These are phyloP conservation scores for Candida multigemmis DNA, from an alignment of 805 yeast genomes.

Conservation along the genomic window DNA sequence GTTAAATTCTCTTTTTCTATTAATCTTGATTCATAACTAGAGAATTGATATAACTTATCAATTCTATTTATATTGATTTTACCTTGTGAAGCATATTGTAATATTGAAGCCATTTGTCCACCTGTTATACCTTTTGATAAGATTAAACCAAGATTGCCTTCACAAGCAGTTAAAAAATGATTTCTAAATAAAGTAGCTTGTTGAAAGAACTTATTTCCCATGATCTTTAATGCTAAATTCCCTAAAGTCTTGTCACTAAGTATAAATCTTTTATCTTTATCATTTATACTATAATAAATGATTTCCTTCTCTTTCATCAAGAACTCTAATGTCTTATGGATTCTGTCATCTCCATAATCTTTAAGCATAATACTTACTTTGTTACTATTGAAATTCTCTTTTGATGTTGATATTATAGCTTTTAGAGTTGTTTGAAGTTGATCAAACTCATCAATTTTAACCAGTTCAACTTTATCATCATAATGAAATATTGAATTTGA, in stretches of 20 bases:
- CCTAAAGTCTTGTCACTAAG: conserved; percentile 52
- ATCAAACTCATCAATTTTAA: conserved; percentile 12
- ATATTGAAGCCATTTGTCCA: conserved; percentile 52
- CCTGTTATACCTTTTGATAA: conserved; percentile 49
- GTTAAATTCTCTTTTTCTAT: conserved; percentile 60
- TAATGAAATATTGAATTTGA: conserved; percentile 36
- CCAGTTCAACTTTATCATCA: conserved; percentile 8
- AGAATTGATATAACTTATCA: conserved; percentile 43
- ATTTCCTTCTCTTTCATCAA: conserved; percentile 52
- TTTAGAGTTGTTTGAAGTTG: conserved; percentile 34
- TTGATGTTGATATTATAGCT: conserved; percentile 51
- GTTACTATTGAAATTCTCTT: conserved; percentile 35
- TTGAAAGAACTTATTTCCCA: conserved; percentile 34
- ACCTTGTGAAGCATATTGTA: conserved; percentile 42
- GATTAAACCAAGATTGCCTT: conserved; percentile 43
- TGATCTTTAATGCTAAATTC: too few species aligned
- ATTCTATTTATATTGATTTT: conserved; percentile 39
- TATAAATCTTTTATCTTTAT: conserved; percentile 37
- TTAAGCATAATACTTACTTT: conserved; percentile 40
- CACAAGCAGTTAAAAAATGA: conserved; percentile 29
- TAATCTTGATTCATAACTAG: conserved; percentile 68
- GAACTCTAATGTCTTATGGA: conserved; percentile 38
- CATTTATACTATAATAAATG: conserved; percentile 32
- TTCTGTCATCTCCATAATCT: conserved; percentile 34
- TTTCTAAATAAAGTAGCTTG: conserved; percentile 39